Percentiles rank a stretch among this genome's conserved stretches.
These are phyloP conservation scores for Fusarium mexicanum DNA, from an alignment of 2,329 filamentous ascomycete genomes.

Conservation along the genomic window DNA sequence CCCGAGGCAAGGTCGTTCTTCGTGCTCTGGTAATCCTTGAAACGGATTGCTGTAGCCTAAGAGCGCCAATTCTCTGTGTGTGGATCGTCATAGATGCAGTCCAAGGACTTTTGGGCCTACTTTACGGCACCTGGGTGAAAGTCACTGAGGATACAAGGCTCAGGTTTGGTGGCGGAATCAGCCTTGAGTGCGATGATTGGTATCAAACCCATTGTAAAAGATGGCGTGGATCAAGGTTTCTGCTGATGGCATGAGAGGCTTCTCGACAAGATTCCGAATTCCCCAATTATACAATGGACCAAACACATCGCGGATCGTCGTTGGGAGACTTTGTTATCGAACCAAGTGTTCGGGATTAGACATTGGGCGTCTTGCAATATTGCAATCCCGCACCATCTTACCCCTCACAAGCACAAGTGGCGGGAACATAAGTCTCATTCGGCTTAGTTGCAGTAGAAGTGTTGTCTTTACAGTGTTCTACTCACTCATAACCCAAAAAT, in stretches of 20 bases:
- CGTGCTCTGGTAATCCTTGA: too few relatives aligned
- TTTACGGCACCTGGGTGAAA: not conserved
- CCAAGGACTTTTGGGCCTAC: not conserved
- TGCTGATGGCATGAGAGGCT: not conserved
- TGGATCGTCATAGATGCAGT: too few relatives aligned
- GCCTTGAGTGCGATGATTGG: not conserved
- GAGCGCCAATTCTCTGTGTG: not conserved
- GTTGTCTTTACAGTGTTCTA: too few relatives aligned
- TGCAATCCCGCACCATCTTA: too few relatives aligned
- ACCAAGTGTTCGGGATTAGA: fast-evolving
- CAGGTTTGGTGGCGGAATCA: not conserved
- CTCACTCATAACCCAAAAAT: too few relatives aligned
- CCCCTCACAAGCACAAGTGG: too few relatives aligned
- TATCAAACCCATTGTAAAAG: not conserved
- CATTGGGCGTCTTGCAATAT: too few relatives aligned
- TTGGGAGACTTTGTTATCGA: too few relatives aligned
- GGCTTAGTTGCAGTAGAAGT: too few relatives aligned
- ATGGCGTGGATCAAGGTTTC: not conserved
- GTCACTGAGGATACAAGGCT: not conserved
- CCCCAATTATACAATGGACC: not conserved
- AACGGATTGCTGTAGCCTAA: not conserved
- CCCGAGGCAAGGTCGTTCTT: too few relatives aligned
- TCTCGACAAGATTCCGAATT: not conserved
- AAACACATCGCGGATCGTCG: not conserved
- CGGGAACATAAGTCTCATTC: too few relatives aligned